Base-by-base conservation (phyloP, 73 alveolate species). In the Uronychia setigera region DNA sequence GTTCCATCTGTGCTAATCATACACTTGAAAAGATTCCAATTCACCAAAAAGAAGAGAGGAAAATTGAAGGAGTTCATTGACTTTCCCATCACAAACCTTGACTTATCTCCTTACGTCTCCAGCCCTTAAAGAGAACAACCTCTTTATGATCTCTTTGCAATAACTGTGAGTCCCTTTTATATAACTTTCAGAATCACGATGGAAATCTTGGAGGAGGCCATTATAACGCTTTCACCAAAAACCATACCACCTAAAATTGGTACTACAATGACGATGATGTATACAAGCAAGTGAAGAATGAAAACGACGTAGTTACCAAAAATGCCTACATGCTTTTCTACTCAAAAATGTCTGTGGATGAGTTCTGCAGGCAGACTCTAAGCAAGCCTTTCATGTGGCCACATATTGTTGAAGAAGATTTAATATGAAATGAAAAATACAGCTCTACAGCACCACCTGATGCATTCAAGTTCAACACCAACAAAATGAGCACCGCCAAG, bases 161-260 rank as follows among this genome's bases (percentile, higher is more conserved):
- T 96, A 0, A 82, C 95, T 31, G 96, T 88, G 76, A 84, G 58
- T 0, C 75, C 5, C 33, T 26, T 58, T 58, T 35, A 29, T 33
- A 26, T 32, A 1, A n/a, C n/a, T 76, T 85, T 58, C 35, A 80
- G 90, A 94, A 95, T 85, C 99, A 97, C 90, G 93, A 83, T 79
- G 99, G 99, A 29, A 91, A 97, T 0, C 86, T 91, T 32, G 79
- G 88, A 1, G 80, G 86, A 67, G 99, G 99, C 25, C 99, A 97
- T 96, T 97, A 97, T 88, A 93, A 98, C n/a, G 95, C 99, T 0
- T 84, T 67, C 80, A 86, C 97, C 46, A 93, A 96, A 87, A 94
- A 95, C 78, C 80, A 87, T 35, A 33, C 81, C 25, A 79, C 83
- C n/a, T 76, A 92, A 33, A 79, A 79, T 31, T 94, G 98, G 96